These are phyloP conservation scores for Forsythia suspensa DNA, from an alignment of 257 asterid species.

Conservation along the genomic window DNA sequence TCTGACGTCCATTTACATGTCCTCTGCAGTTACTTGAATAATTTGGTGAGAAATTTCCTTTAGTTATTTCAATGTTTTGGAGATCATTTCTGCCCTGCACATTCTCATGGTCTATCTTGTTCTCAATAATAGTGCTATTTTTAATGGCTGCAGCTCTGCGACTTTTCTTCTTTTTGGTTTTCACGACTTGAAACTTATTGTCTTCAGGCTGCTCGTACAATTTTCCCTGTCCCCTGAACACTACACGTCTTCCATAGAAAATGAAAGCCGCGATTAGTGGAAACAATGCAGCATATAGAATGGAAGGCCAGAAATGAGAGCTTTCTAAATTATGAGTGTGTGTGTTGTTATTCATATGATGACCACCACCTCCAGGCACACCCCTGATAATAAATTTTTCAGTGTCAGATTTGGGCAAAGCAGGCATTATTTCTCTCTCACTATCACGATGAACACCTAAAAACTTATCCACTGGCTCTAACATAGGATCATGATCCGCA, in stretches of 20 bases:
- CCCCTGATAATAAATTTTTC: slow-evolving; percentile 30
- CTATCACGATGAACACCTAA: slow-evolving; percentile 31
- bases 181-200: slow-evolving; percentile 35
- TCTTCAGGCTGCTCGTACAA: slow-evolving; percentile 32
- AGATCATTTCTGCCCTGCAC: slow-evolving; percentile 18
- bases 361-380: slow-evolving; percentile 37
- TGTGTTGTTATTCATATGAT: slow-evolving; percentile 22
- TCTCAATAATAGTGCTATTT: slow-evolving; percentile 29
- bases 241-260: slow-evolving; percentile 22
- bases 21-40: slow-evolving; percentile 21
- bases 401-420: slow-evolving; percentile 42
- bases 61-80: slow-evolving; percentile 23
- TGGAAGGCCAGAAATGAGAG: slow-evolving; percentile 41
- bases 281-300: slow-evolving; percentile 35
- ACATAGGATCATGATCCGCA: slow-evolving; percentile 26
- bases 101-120: slow-evolving; percentile 22
- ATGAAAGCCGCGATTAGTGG: slow-evolving; percentile 35
- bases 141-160: slow-evolving; percentile 51
- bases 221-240: slow-evolving; percentile 24
- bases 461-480: slow-evolving; percentile 28
- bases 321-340: slow-evolving; percentile 30
- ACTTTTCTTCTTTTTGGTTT: slow-evolving; percentile 58
- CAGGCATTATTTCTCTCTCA: slow-evolving; percentile 35
- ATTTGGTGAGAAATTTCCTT: slow-evolving; percentile 24
- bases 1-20: slow-evolving; percentile 50